These are phyloP conservation scores for Martensiomyces pterosporus DNA, from an alignment of 192 early-diverging fungal genomes.

Conservation along the genomic window DNA sequence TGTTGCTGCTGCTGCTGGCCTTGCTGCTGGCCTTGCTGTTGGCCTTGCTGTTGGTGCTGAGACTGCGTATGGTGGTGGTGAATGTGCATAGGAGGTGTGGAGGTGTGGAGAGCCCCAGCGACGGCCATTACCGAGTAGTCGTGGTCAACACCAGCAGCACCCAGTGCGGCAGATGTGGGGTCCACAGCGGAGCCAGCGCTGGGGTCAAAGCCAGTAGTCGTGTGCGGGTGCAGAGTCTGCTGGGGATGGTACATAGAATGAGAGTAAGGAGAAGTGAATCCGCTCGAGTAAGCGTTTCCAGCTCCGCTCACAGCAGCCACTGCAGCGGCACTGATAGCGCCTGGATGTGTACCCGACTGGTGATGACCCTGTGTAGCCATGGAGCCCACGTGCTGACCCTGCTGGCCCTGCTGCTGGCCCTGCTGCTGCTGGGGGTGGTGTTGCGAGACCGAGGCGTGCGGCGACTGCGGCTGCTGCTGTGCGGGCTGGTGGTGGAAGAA, in stretches of 20 bases:
- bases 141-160: constrained; percentile 12
- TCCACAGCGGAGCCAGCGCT: constrained; percentile 3
- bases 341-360: background rate
- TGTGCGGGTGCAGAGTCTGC: constrained; percentile 9
- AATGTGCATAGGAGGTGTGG: constrained; percentile 6
- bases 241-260: constrained; percentile 30
- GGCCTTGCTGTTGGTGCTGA: too few species aligned
- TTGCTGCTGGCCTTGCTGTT: too few species aligned
- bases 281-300: constrained; percentile 13
- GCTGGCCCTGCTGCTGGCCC: constrained; percentile 27
- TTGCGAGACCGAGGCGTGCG: constrained; percentile 6
- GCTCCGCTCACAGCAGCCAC: constrained; percentile 6
- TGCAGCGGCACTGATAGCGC: constrained; percentile 4
- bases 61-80: constrained; percentile 8
- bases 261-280: constrained; percentile 18
- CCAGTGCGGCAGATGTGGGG: constrained; percentile 11
- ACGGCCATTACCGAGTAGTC: constrained; percentile 29
- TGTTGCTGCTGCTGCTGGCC: too few species aligned
- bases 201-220: constrained; percentile 6
- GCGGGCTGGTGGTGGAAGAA: constrained; percentile 31
- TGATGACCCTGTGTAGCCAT: constrained; percentile 10
- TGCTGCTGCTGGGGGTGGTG: constrained; percentile 12
- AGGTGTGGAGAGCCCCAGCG: constrained; percentile 10
- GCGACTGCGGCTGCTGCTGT: constrained; percentile 16
- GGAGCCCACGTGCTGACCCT: constrained; percentile 12